Percentiles rank a stretch among this genome's conserved stretches.
phyloP scores from a whole-genome alignment of 371 early-diverging fungal genomes.

The Mortierella sp. region DNA sequence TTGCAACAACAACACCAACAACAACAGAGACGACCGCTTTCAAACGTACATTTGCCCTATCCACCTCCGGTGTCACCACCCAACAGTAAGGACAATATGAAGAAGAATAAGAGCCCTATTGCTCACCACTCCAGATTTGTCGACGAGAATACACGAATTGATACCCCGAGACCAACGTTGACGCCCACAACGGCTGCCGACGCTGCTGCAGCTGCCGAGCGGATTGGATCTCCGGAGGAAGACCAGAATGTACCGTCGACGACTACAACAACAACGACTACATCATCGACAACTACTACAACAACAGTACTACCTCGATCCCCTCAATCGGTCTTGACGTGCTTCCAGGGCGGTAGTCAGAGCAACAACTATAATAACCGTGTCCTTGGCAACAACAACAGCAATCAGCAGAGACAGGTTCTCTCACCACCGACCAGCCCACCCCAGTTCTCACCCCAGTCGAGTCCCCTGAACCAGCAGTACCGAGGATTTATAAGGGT shows the following conservation, averaged over 20 bases:
- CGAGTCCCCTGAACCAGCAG: conserved; percentile 20
- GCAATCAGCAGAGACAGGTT: conserved; percentile 28
- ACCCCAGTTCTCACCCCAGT: conserved; percentile 22
- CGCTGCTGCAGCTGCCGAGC: background rate
- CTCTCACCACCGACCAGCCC: conserved; percentile 28
- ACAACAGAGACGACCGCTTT: background rate
- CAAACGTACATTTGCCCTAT: conserved; percentile 6
- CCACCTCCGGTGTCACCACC: conserved; percentile 43
- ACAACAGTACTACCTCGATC: conserved; percentile 13
- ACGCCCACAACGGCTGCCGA: conserved; percentile 18
- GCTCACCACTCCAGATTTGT: conserved; percentile 42
- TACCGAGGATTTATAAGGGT: conserved; percentile 31
- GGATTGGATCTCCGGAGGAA: background rate
- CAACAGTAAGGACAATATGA: background rate
- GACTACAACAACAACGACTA: background rate
- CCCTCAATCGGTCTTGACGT: conserved; percentile 17
- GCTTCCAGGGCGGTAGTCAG: background rate
- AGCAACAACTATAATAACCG: background rate
- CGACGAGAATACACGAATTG: conserved; percentile 47
- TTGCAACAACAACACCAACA: background rate
- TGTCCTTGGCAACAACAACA: conserved; percentile 15
- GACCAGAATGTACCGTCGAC: too few species aligned
- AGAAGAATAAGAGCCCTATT: conserved; percentile 24
- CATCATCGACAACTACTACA: background rate
- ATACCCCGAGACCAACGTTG: conserved; percentile 45